Evolutionary conservation across 164 flowering plant genomes (phyloP).

Genomic region (Liquidambar formosana): DNA sequence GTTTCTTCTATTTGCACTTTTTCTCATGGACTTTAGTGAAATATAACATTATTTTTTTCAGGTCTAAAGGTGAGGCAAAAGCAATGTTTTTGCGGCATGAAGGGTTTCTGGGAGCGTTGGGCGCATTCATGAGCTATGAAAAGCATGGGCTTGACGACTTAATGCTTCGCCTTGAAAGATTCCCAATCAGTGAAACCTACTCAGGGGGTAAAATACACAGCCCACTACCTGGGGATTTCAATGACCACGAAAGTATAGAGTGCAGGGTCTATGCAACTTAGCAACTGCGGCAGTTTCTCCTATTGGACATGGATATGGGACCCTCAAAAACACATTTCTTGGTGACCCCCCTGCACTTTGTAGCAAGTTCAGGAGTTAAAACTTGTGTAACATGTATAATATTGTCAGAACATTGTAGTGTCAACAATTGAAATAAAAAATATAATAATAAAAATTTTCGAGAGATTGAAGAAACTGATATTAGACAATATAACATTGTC

Average conservation of each 20-base stretch:
- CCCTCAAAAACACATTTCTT: not conserved
- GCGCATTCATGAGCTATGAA: slow-evolving; percentile 60
- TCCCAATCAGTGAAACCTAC: slow-evolving; percentile 12
- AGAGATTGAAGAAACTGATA: no score
- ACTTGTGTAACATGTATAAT: slow-evolving; percentile 5
- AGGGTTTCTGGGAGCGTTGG: slow-evolving; percentile 78
- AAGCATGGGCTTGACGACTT: slow-evolving; percentile 29
- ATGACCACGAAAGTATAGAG: slow-evolving; percentile 27
- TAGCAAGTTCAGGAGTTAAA: not conserved
- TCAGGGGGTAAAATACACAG: slow-evolving; percentile 12
- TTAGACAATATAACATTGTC: no score
- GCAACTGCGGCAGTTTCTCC: not conserved
- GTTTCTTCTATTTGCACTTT: not conserved
- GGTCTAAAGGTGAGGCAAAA: slow-evolving; percentile 81
- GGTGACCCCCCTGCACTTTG: not conserved
- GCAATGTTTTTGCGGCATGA: slow-evolving; percentile 73
- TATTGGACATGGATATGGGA: not conserved
- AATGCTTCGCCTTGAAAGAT: slow-evolving; percentile 25
- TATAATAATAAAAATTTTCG: not conserved
- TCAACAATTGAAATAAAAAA: not conserved
- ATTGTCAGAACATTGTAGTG: slow-evolving; percentile 5
- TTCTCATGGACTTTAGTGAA: not conserved
- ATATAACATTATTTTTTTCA: slow-evolving; percentile 13
- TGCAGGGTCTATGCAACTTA: slow-evolving; percentile 29
- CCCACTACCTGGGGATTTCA: slow-evolving; percentile 17